phyloP scores from a whole-genome alignment of 345 rosid genomes.

The Xanthoceras sorbifolium region DNA sequence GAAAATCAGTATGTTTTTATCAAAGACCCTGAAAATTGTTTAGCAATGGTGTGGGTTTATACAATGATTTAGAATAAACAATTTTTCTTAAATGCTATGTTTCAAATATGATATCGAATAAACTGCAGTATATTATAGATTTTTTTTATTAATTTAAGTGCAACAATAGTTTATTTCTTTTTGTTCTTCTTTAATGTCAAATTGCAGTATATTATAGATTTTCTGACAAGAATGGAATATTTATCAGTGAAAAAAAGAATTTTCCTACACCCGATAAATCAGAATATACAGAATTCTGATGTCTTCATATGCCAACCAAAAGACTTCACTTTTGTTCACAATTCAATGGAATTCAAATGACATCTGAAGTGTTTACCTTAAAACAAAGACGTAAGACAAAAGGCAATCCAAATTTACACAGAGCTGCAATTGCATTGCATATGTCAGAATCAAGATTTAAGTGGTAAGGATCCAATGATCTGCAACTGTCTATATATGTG shows the following conservation, averaged over 20 bases:
- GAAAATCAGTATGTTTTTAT: too few species aligned
- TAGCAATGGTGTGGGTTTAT: too few species aligned
- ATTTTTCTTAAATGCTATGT: too few species aligned
- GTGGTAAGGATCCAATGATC: slow-evolving; percentile 33
- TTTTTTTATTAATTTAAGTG: too few species aligned
- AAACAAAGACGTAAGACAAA: slow-evolving; percentile 32
- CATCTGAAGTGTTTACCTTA: slow-evolving; percentile 24
- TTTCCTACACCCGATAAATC: slow-evolving; percentile 10
- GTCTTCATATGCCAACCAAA: slow-evolving; percentile 13
- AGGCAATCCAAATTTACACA: slow-evolving; percentile 16
- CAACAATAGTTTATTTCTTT: background rate
- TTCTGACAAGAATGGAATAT: slow-evolving; percentile 7
- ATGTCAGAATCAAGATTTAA: slow-evolving; percentile 28
- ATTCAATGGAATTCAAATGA: slow-evolving; percentile 19
- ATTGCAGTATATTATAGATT: background rate
- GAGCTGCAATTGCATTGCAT: background rate
- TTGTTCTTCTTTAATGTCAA: background rate
- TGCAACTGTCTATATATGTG: slow-evolving; percentile 32
- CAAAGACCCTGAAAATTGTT: background rate
- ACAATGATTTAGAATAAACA: background rate
- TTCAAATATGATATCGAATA: too few species aligned
- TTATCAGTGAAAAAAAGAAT: slow-evolving; percentile 6
- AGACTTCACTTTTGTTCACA: slow-evolving; percentile 5
- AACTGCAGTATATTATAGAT: background rate
- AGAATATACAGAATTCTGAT: slow-evolving; percentile 8